Base-by-base conservation (phyloP, 2,329 filamentous ascomycete species). In the Penicillium janthinellum region DNA sequence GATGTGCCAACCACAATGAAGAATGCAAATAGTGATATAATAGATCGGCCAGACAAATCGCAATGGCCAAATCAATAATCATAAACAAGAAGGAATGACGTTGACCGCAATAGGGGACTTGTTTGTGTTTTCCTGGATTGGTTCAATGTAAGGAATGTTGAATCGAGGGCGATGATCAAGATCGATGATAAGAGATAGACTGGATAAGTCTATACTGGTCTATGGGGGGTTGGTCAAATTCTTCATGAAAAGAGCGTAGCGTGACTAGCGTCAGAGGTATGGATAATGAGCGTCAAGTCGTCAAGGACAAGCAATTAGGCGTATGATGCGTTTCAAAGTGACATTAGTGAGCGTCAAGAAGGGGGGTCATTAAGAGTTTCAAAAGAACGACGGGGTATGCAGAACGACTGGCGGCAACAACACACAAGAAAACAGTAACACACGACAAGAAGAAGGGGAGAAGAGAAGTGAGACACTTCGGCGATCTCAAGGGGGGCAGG, bases 281-380 rank as follows among this genome's bases (percentile, higher is more conserved):
- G 28, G 28, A 31, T 66, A 72, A 67, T 67, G 67, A 72, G 68
- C 63, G 70, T 72, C 64, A 67, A 64, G 67, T 64, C 66, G 63
- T 65, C 63, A 65, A 60, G 54, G 63, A 62, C 62, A 57, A 57
- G 51, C 39, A 41, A 42, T 53, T 41, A 53, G 12, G 15, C 15
- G 37, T 65, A 67, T 60, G 68, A 66, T 66, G 20, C 68, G 65
- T 67, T 48, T 54, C 52, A 54, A 17, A 35, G 52, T 17, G 31
- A 45, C 52, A 54, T 71, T 64, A 73, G 71, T 12, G 41, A 53
- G 50, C 50, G 50, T 53, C 49, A 59, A 63, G 37, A 39, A 39
- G 31, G 20, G n/a, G 47, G 39, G 66, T 69, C 69, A 71, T 71
- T 65, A 73, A 47, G 17, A 48, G 58, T 61, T 65, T 65, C 62